phyloP scores from a whole-genome alignment of 208 protist genomes.

The Crithidia brevicula region DNA sequence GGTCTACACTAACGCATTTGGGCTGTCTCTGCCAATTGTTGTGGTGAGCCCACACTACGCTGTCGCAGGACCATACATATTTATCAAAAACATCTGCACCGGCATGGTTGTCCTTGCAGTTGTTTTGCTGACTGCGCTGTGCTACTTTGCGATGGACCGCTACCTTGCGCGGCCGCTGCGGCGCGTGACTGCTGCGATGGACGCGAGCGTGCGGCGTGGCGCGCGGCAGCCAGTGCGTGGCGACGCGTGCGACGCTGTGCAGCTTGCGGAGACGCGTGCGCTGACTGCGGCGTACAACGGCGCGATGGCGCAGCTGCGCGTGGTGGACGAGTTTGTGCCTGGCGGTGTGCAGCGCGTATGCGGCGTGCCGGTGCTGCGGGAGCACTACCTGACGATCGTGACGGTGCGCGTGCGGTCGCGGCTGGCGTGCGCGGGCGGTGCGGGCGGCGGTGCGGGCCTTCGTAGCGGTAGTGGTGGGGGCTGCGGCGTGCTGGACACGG shows the following conservation, averaged over 20 bases:
- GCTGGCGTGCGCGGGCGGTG: too few relatives aligned
- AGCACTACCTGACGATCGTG: conserved; percentile 14
- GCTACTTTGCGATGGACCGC: conserved; percentile 8
- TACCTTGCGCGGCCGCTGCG: conserved; percentile 17
- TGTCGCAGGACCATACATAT: background rate
- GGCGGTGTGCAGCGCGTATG: background rate
- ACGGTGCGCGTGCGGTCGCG: conserved; percentile 16
- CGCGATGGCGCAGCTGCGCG: conserved; percentile 22
- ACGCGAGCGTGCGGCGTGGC: conserved; percentile 6
- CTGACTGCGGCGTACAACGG: conserved; percentile 25
- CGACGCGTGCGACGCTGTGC: conserved; percentile 7
- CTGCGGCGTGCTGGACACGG: background rate
- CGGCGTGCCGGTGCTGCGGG: background rate
- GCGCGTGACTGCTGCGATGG: conserved; percentile 6
- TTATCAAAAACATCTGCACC: background rate
- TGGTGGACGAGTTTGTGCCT: conserved; percentile 30
- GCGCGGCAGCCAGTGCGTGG: conserved; percentile 9
- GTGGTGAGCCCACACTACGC: conserved; percentile 7
- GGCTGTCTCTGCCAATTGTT: conserved; percentile 11
- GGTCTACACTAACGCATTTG: background rate
- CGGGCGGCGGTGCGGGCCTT: background rate
- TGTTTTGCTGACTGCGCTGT: background rate
- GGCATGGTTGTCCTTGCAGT: background rate
- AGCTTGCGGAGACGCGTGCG: conserved; percentile 12
- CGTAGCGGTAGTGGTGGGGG: background rate